Conservation (phyloP, 164 flowering plant genomes). For the Stephania japonica region DNA sequence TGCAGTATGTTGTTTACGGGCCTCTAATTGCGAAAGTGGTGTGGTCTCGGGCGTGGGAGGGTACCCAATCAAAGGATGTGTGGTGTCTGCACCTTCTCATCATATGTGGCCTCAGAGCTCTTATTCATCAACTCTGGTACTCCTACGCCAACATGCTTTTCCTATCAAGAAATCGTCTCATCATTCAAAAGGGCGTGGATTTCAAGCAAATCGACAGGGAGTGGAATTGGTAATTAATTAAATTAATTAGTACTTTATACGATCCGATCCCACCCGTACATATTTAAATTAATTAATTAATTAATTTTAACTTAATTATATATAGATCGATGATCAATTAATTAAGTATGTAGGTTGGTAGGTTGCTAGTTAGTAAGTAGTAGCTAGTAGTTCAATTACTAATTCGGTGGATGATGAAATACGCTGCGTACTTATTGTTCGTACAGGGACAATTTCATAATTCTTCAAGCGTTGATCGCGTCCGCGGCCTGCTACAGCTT, state of each 20-base stretch:
- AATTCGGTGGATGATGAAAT: no score
- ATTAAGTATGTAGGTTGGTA: no score
- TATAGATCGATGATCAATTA: no score
- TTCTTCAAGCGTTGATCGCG: constrained; percentile 60
- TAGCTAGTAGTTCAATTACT: no score
- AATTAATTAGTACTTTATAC: no score
- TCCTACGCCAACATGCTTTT: constrained; percentile 44
- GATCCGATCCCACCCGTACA: no score
- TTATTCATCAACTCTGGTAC: constrained; percentile 47
- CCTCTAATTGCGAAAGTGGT: constrained; percentile 51
- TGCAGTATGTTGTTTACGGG: constrained; percentile 62
- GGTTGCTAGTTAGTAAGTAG: no score
- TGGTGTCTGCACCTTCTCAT: constrained; percentile 66
- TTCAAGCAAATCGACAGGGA: constrained; percentile 73
- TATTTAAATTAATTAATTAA: no score
- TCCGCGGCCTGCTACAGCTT: constrained; percentile 35
- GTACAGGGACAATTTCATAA: constrained; percentile 86
- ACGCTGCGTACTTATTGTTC: no score
- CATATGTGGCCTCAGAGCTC: constrained; percentile 42
- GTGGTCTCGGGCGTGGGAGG: constrained; percentile 28
- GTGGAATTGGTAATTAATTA: constrained; percentile 68
- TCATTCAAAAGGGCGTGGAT: constrained; percentile 47
- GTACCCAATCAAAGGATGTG: constrained; percentile 1
- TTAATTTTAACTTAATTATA: no score
- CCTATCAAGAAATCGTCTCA: constrained; percentile 42